These are phyloP conservation scores for Microbotryum scabiosae DNA, from an alignment of 1,284 basidiomycete species.

Conservation along the genomic window DNA sequence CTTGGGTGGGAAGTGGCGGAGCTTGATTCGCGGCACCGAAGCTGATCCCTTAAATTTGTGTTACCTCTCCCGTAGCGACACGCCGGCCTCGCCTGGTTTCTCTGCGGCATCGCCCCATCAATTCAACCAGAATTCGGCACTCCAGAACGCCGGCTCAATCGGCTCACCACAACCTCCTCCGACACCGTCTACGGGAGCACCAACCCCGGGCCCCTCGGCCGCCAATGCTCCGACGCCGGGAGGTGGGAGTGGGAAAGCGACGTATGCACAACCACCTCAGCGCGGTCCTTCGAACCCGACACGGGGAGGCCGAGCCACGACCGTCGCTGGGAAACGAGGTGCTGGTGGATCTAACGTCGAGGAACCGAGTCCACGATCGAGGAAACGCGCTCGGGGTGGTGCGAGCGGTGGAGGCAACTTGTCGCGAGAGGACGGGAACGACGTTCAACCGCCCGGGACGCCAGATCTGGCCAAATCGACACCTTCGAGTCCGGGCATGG, in stretches of 20 bases:
- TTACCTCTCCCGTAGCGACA: constrained; percentile 5
- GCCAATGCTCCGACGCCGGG: not conserved
- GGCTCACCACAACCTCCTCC: constrained; percentile 1
- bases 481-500: constrained; percentile 11
- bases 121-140: constrained; percentile 3
- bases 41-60: not conserved
- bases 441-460: not conserved
- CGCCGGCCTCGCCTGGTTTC: constrained; percentile 26
- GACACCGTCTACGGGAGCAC: not conserved
- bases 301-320: constrained; percentile 2
- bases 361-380: constrained; percentile 20
- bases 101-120: constrained; percentile 20
- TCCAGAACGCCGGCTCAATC: not conserved
- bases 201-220: not conserved
- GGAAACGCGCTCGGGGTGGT: constrained; percentile 20
- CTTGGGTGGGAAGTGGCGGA: not conserved
- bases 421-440: not conserved
- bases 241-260: constrained; percentile 18
- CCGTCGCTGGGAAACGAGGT: constrained; percentile 11
- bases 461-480: constrained; percentile 6
- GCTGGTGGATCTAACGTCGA: constrained; percentile 8
- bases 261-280: constrained; percentile 2
- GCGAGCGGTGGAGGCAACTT: constrained; percentile 17
- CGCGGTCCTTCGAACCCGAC: not conserved
- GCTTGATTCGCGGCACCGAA: no score